These are phyloP conservation scores for Auriculariales sp. DNA, from an alignment of 768 basidiomycete genomes.

Conservation along the genomic window DNA sequence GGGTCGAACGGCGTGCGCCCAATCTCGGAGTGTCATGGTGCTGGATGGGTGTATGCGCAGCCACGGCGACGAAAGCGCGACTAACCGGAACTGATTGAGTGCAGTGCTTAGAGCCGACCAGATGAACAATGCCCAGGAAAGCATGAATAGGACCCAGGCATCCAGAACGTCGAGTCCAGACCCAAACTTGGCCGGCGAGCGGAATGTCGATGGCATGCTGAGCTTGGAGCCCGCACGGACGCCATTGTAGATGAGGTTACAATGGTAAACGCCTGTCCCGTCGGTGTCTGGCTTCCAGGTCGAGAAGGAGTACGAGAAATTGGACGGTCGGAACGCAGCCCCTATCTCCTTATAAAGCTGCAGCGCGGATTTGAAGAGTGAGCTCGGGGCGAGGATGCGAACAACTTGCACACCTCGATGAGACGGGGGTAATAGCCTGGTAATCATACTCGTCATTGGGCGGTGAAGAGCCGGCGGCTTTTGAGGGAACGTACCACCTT, in stretches of 20 bases:
- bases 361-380: no score
- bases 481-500: slow-evolving; percentile 37
- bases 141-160: slow-evolving; percentile 21
- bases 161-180: slow-evolving; percentile 9
- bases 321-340: slow-evolving; percentile 35
- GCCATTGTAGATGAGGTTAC: slow-evolving; percentile 48
- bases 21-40: slow-evolving; percentile 32
- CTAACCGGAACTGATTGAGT: slow-evolving; percentile 32
- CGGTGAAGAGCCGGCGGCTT: background rate
- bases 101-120: no score
- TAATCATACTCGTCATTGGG: background rate
- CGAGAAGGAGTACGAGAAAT: slow-evolving; percentile 67
- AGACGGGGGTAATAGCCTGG: slow-evolving; percentile 61
- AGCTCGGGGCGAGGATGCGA: no score
- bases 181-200: slow-evolving; percentile 8
- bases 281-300: slow-evolving; percentile 20
- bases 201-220: slow-evolving; percentile 30
- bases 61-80: slow-evolving; percentile 29
- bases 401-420: no score
- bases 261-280: slow-evolving; percentile 6
- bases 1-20: slow-evolving; percentile 30
- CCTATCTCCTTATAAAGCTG: slow-evolving; percentile 48
- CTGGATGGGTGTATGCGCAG: slow-evolving; percentile 15
- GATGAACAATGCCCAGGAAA: slow-evolving; percentile 27
- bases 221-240: slow-evolving; percentile 37